Evolutionary conservation across 352 stramenopile genomes (phyloP), one percentile per base, ranked within the genome.

Genomic region (Globisporangium barbulae): DNA sequence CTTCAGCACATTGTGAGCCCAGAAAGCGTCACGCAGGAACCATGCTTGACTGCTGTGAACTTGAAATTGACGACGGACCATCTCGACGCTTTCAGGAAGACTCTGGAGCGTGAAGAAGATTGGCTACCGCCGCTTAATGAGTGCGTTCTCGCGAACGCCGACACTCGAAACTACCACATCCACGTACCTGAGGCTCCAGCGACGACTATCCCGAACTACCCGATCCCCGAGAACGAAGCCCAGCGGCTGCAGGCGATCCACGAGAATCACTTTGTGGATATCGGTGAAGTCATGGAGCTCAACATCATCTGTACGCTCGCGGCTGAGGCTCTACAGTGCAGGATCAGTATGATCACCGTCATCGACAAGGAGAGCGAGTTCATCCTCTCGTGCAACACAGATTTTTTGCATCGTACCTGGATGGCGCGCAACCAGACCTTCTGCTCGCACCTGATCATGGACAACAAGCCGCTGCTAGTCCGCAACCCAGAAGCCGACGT

Each of bases 361-460:
- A 17, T 55, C 2, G 49, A 55, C 28, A 5, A 22, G 49, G 49
- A 54, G 48, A 54, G 15, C 15, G 48, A 54, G 25, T 31, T 54
- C 25, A 54, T 54, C 25, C 48, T 54, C 15, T 30, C 48, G 48
- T 54, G 48, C 25, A 54, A 39, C 25, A 39, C 30, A 9, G 22
- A 21, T 6, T 30, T 31, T 13, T 22, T 54, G 25, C 48, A 54
- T 22, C 48, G 48, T 22, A 54, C 48, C 4, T 53, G 22, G 47
- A 53, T 53, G 22, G 22, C 47, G 4, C 47, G 47, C 47, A 53
- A 31, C 47, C 47, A 53, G 13, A 21, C 53, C 42, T 88, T 93
- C 58, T 93, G 84, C 52, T 65, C 78, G 21, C 84, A 91, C 47
- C 79, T 69, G 31, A 83, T 93, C 53, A 70, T 93, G 63, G 73